Percentiles rank a stretch among this genome's conserved stretches.
These are phyloP conservation scores for Colletotrichum truncatum DNA, from an alignment of 2,329 filamentous ascomycete genomes.

Conservation along the genomic window DNA sequence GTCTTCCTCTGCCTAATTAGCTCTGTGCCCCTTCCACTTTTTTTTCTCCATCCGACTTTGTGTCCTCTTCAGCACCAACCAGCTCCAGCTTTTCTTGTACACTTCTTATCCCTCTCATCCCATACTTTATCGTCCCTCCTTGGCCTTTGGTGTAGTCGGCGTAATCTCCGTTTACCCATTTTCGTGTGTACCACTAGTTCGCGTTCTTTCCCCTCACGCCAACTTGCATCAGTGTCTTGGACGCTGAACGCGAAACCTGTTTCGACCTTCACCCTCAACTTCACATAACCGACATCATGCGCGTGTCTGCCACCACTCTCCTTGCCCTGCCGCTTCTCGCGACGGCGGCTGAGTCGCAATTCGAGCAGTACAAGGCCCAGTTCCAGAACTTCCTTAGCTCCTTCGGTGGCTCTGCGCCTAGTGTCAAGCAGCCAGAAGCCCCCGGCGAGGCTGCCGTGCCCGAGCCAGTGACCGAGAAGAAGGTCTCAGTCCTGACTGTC, in stretches of 20 bases:
- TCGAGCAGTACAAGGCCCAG: constrained; percentile 69
- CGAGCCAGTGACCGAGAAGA: constrained; percentile 48
- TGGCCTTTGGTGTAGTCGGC: constrained; percentile 19
- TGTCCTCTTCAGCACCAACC: constrained; percentile 21
- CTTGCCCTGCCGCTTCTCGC: constrained; percentile 66
- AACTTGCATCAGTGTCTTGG: constrained; percentile 11
- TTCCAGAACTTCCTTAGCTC: constrained; percentile 72
- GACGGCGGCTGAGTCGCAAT: constrained; percentile 58
- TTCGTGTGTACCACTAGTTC: not conserved
- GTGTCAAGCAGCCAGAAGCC: constrained; percentile 50
- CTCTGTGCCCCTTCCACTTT: constrained; percentile 25
- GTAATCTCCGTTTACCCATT: not conserved
- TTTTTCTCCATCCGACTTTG: constrained; percentile 9
- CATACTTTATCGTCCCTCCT: constrained; percentile 22
- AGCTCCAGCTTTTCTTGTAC: not conserved
- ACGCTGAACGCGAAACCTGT: constrained; percentile 24
- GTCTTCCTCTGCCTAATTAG: constrained; percentile 1
- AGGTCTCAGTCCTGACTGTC: constrained; percentile 66
- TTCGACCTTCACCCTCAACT: constrained; percentile 24
- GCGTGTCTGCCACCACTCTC: constrained; percentile 61
- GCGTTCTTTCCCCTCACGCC: constrained; percentile 21
- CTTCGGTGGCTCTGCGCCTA: constrained; percentile 61
- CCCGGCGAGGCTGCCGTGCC: constrained; percentile 51
- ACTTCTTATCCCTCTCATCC: not conserved
- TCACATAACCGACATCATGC: constrained; percentile 53